Base-by-base conservation (phyloP, 2,329 filamentous ascomycete genomes). In the Colletotrichum cereale region DNA sequence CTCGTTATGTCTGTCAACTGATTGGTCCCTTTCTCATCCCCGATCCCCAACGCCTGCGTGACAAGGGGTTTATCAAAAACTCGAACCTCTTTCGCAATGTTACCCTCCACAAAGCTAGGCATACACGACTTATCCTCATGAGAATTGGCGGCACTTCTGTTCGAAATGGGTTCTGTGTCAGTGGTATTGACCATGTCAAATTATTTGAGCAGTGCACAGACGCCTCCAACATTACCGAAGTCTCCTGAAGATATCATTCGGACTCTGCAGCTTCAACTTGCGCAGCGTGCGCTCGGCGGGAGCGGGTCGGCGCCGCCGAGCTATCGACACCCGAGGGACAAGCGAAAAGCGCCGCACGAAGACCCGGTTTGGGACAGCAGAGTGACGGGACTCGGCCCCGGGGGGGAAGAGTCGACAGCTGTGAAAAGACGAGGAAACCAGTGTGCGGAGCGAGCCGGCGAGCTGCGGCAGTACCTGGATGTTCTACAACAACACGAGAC, bases 401-500 rank as follows among this genome's bases (percentile, higher is more conserved):
- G n/a, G 53, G 34, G 18, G 2, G 53, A 56, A 2, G n/a, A 55
- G 18, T 34, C n/a, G 34, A 11, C 38, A 12, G n/a, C 34, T 7
- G 34, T 56, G 2, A 40, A 56, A 5, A 56, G 53, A n/a, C 53
- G 53, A 24, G 53, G 53, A 11, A 6, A 56, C 1, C 53, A 26
- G 12, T 6, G 10, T 26, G 16, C 34, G 12, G 34, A 34, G 1
- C n/a, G 21, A n/a, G 12, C 31, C 6, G 21, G 34, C 12, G 60
- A 62, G 7, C n/a, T 62, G 3, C 44, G 21, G 5, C 60, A 50
- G 21, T 62, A 62, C 38, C 44, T 62, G 6, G 44, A 62, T n/a
- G 44, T 62, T 26, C 44, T 62, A 3, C 31, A 12, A 2, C 44
- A 62, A 50, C 53, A 48, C 44, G 31, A 52, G 5, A 1, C 10